Base-by-base conservation (phyloP, 1,139 yeast species). In the Saccharomyces uvarum region DNA sequence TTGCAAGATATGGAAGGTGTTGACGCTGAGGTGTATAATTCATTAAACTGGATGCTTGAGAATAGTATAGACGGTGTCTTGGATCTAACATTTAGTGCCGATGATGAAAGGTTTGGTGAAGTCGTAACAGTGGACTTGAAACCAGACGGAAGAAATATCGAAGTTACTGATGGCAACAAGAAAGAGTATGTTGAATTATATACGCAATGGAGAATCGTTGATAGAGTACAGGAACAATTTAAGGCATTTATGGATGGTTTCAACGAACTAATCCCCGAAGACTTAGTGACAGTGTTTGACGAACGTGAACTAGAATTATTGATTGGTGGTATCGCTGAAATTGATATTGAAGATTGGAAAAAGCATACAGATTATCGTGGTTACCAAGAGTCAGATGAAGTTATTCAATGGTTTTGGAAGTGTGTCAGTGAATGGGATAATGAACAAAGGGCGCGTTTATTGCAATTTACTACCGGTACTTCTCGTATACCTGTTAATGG, bases 401-500 rank as follows among this genome's bases (percentile, higher is more conserved):
- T 90, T 54, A 85, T 93, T 61, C 95, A 90, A 75, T 93, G 98
- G 98, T 93, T 93, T 80, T 93, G 99, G 99, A 84, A 83, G 72
- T 86, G 96, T 74, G 84, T 95, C 63, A 79, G 86, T 53, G 88
- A 86, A 69, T 91, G 97, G 97, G 98, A 91, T 70, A 82, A 91
- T 53, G 99, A 93, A 73, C 97, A 91, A 72, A 88, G 91, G 73
- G 96, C 98, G 1, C 83, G 99, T 73, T 77, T 93, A 68, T 77
- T 93, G 66, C 99, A 95, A 74, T 93, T 93, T 70, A 91, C 98
- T 19, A 93, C 99, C 0, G 99, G 99, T 77, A 93, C 99, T 2
- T 89, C 97, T 26, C 87, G 99, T 76, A 91, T 95, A 57, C 99
- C 99, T 2, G 99, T 93, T 61, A 93, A 93, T 73, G 99, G 99